phyloP scores from a whole-genome alignment of 1,284 basidiomycete genomes.

The Coniferiporia sulphurascens region DNA sequence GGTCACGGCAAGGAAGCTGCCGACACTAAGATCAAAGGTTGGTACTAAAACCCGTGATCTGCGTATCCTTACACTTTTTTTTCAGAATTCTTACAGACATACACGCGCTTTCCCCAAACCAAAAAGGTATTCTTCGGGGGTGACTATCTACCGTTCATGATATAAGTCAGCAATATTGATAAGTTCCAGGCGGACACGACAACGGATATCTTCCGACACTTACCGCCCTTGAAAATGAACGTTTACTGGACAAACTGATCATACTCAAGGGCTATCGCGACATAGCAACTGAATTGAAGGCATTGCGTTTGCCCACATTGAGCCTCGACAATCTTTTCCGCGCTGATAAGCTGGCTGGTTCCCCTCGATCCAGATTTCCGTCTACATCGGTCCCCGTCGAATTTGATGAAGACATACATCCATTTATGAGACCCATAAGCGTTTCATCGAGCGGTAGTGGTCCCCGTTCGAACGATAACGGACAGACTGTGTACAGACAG shows the following conservation, averaged over 20 bases:
- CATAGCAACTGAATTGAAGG: conserved; percentile 41
- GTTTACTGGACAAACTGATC: conserved; percentile 62
- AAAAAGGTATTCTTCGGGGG: conserved; percentile 68
- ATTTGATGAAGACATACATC: conserved; percentile 33
- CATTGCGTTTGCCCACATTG: conserved; percentile 49
- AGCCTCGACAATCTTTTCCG: conserved; percentile 63
- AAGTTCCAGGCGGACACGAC: conserved; percentile 34
- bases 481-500: conserved; percentile 21
- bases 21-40: conserved; percentile 73
- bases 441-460: neutral
- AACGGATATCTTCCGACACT: conserved; percentile 45
- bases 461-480: neutral
- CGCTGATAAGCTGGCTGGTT: conserved; percentile 37
- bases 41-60: conserved; percentile 9
- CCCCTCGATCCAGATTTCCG: conserved; percentile 31
- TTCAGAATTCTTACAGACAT: conserved; percentile 72
- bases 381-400: conserved; percentile 1
- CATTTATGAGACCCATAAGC: conserved; percentile 1
- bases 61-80: neutral
- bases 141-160: conserved; percentile 27
- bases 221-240: conserved; percentile 50
- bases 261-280: conserved; percentile 48
- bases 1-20: conserved; percentile 60
- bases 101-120: conserved; percentile 68
- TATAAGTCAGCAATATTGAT: neutral